Evolutionary conservation across 1,139 yeast species (phyloP).

Genomic region (Debaryomyces fabryi): DNA sequence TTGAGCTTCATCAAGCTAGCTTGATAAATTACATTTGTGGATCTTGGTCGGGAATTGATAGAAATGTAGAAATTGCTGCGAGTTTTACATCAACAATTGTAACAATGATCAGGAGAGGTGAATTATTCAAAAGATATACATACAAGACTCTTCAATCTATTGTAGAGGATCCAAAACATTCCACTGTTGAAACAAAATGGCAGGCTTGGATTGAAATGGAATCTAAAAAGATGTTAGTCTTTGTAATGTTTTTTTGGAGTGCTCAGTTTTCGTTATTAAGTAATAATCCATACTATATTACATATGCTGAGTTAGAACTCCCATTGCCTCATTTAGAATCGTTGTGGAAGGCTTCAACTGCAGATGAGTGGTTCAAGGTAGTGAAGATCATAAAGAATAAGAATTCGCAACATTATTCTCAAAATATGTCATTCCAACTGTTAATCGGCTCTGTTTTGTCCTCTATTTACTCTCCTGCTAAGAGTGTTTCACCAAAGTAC

Average conservation of each 20-base stretch:
- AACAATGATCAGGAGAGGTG: not conserved
- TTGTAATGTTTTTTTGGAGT: not conserved
- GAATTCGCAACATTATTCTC: not conserved
- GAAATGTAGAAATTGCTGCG: not conserved
- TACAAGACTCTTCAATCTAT: not conserved
- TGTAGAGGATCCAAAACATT: not conserved
- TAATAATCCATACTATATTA: not conserved
- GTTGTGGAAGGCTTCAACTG: not conserved
- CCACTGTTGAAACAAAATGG: not conserved
- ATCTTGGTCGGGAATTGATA: not conserved
- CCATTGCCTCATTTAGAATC: constrained; percentile 3
- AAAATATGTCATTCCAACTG: not conserved
- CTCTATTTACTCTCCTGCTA: not conserved
- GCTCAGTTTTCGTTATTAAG: not conserved
- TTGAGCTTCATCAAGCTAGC: constrained; percentile 3
- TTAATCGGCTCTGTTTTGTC: not conserved
- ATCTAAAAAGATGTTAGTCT: not conserved
- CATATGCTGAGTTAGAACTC: not conserved
- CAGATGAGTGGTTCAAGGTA: not conserved
- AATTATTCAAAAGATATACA: not conserved
- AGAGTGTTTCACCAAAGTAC: not conserved
- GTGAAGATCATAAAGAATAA: not conserved
- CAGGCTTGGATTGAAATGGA: not conserved
- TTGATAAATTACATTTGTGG: constrained; percentile 4
- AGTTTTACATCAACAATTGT: not conserved